These are phyloP conservation scores for Pseudopyrenochaeta lycopersici DNA, from an alignment of 2,329 filamentous ascomycete genomes.

Conservation along the genomic window DNA sequence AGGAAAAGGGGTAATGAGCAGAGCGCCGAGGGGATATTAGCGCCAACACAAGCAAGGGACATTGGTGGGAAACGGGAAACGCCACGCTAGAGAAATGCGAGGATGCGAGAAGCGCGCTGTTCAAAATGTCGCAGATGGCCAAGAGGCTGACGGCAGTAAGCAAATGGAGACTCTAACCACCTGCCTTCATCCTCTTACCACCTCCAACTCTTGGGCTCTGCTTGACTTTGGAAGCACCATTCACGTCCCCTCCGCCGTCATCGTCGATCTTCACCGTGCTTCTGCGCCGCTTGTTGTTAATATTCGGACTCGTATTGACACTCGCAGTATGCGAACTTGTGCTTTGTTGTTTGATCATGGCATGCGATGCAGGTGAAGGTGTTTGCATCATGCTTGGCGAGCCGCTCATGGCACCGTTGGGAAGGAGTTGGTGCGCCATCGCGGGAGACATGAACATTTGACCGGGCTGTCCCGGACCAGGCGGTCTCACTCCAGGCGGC, in stretches of 20 bases:
- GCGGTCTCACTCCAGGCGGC: constrained; percentile 43
- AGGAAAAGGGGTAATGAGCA: neutral
- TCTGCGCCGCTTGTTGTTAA: constrained; percentile 66
- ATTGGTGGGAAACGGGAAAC: too few relatives aligned
- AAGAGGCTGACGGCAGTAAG: neutral
- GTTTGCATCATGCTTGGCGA: constrained; percentile 59
- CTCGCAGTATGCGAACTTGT: constrained; percentile 64
- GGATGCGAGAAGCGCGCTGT: neutral
- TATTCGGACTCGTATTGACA: constrained; percentile 70
- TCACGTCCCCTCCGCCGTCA: constrained; percentile 53
- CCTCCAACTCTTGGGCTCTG: constrained; percentile 56
- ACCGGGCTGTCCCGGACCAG: constrained; percentile 39
- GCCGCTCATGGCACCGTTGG: constrained; percentile 59
- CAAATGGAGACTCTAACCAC: constrained; percentile 10
- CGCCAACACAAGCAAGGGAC: too few relatives aligned
- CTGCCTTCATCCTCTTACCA: constrained; percentile 47
- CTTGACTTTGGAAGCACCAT: constrained; percentile 59
- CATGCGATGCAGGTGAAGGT: constrained; percentile 57
- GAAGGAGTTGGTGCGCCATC: constrained; percentile 62
- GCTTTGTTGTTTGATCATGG: constrained; percentile 66
- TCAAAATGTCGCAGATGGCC: neutral
- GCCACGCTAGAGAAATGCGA: neutral
- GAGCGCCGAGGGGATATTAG: neutral
- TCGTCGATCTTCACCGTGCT: constrained; percentile 70
- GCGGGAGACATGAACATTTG: constrained; percentile 66